These are phyloP conservation scores for Penicillium crustosum DNA, from an alignment of 2,329 filamentous ascomycete genomes.

Conservation along the genomic window DNA sequence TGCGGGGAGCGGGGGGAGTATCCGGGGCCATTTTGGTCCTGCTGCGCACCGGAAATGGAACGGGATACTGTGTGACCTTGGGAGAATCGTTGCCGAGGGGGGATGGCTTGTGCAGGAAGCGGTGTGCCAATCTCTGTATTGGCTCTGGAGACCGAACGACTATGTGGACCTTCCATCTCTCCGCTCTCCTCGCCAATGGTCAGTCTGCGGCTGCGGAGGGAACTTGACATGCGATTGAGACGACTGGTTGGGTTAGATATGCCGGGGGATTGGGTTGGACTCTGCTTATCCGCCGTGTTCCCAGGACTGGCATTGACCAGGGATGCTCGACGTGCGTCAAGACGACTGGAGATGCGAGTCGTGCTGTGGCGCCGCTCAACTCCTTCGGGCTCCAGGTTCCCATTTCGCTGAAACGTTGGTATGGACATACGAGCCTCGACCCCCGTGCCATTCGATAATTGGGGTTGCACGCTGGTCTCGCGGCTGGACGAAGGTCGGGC, in stretches of 20 bases:
- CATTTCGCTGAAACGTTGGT: conserved; percentile 38
- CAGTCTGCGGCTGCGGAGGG: conserved; percentile 39
- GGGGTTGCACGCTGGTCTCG: conserved; percentile 24
- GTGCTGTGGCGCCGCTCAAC: conserved; percentile 29
- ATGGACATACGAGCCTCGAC: conserved; percentile 29
- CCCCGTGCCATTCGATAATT: conserved; percentile 27
- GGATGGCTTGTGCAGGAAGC: conserved; percentile 28
- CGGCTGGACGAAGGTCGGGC: conserved; percentile 31
- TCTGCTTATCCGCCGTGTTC: conserved; percentile 20
- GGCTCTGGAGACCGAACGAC: conserved; percentile 44
- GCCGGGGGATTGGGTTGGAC: conserved; percentile 18
- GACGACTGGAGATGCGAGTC: conserved; percentile 29
- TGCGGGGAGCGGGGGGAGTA: conserved; percentile 27
- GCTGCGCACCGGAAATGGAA: conserved; percentile 26
- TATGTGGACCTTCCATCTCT: conserved; percentile 31
- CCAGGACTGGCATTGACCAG: conserved; percentile 30
- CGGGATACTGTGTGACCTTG: conserved; percentile 30
- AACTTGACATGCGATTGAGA: conserved; percentile 43
- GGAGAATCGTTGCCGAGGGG: conserved; percentile 37
- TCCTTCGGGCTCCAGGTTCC: conserved; percentile 41
- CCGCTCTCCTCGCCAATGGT: conserved; percentile 39
- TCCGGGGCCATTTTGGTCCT: conserved; percentile 21
- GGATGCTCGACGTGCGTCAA: conserved; percentile 45
- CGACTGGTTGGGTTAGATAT: conserved; percentile 35
- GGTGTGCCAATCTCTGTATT: conserved; percentile 43